Conservation (phyloP, 805 yeast species). For the Jamesozyma lodderae region DNA sequence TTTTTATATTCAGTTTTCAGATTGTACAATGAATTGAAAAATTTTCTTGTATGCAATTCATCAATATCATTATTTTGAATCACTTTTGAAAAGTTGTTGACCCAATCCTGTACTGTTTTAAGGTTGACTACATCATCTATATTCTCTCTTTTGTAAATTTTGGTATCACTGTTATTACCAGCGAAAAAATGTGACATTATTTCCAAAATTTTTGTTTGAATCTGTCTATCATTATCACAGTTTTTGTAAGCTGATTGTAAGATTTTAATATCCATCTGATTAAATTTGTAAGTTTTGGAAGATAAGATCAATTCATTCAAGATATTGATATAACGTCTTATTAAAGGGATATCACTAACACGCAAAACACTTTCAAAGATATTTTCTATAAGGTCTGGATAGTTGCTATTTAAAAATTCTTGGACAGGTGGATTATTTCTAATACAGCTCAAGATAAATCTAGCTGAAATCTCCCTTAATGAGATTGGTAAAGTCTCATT, state of each 20-base stretch:
- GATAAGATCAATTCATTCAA: conserved; percentile 18
- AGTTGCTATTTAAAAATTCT: conserved; percentile 27
- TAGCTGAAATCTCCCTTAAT: conserved; percentile 43
- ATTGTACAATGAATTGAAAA: conserved; percentile 34
- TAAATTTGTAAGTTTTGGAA: conserved; percentile 8
- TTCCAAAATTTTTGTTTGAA: conserved; percentile 25
- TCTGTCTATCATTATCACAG: conserved; percentile 15
- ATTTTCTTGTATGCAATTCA: conserved; percentile 35
- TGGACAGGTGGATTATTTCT: conserved; percentile 66
- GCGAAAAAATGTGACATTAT: conserved; percentile 17
- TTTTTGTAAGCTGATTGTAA: conserved; percentile 13
- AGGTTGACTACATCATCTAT: not conserved
- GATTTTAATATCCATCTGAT: conserved; percentile 10
- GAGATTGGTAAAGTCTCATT: conserved; percentile 11
- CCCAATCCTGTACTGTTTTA: conserved; percentile 24
- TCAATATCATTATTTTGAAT: conserved; percentile 24
- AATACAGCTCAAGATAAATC: conserved; percentile 57
- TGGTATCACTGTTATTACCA: conserved; percentile 6
- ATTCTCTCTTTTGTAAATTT: not conserved
- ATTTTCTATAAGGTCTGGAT: conserved; percentile 33
- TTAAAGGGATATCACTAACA: conserved; percentile 5
- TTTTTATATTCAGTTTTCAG: conserved; percentile 28
- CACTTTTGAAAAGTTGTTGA: conserved; percentile 18
- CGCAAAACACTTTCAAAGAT: conserved; percentile 19
- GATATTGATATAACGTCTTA: conserved; percentile 24